Percentiles rank a stretch among this genome's conserved stretches.
Evolutionary conservation across 2,329 filamentous ascomycete species (phyloP).

Genomic region (Xylariaceae sp.): DNA sequence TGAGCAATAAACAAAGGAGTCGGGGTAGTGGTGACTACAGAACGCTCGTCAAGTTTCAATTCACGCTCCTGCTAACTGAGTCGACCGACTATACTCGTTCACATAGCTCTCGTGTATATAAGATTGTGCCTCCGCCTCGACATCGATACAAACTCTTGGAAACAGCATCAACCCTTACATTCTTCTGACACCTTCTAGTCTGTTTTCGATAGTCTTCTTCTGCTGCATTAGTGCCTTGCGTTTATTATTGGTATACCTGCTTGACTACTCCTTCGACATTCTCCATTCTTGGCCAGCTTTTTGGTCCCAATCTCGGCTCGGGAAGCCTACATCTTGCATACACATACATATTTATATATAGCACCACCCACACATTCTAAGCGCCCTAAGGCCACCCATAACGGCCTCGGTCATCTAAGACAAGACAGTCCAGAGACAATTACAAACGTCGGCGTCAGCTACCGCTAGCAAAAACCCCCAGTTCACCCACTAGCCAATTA

Average conservation of each 20-base stretch:
- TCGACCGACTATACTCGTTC: too few relatives aligned
- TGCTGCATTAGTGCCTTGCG: too few relatives aligned
- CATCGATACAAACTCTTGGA: too few relatives aligned
- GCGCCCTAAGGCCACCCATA: slow-evolving; percentile 23
- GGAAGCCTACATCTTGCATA: slow-evolving; percentile 28
- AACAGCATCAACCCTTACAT: too few relatives aligned
- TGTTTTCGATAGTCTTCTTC: too few relatives aligned
- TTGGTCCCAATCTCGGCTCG: slow-evolving; percentile 27
- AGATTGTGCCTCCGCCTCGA: too few relatives aligned
- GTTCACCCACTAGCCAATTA: slow-evolving; percentile 11
- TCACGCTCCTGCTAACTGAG: too few relatives aligned
- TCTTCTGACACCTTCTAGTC: too few relatives aligned
- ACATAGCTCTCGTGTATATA: too few relatives aligned
- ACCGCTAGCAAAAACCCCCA: slow-evolving; percentile 21
- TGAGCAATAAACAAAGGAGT: not conserved
- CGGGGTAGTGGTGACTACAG: not conserved
- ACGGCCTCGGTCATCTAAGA: slow-evolving; percentile 20
- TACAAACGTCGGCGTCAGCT: slow-evolving; percentile 19
- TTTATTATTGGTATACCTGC: too few relatives aligned
- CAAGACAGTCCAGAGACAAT: slow-evolving; percentile 13
- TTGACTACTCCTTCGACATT: slow-evolving; percentile 6
- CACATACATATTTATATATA: slow-evolving; percentile 24
- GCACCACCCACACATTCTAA: slow-evolving; percentile 21
- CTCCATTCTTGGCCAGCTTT: slow-evolving; percentile 14
- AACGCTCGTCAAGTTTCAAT: too few relatives aligned